Evolutionary conservation across 2,329 filamentous ascomycete genomes (phyloP).

Genomic region (Fusarium burgessii): DNA sequence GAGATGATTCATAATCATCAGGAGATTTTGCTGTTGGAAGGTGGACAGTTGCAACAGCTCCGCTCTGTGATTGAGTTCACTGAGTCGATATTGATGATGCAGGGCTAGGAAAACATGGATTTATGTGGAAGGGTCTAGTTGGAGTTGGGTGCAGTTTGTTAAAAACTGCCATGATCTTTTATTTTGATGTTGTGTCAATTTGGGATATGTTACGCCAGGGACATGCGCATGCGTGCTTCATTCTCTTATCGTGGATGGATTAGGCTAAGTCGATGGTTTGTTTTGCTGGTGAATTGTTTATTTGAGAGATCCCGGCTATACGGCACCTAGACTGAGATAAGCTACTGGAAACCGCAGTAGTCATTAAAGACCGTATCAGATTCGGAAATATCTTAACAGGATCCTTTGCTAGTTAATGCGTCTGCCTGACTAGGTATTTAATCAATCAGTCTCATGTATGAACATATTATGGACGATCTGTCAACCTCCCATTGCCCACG

Average conservation of each 20-base stretch:
- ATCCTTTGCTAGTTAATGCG: no score
- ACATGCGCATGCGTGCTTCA: no score
- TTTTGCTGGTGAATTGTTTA: background rate
- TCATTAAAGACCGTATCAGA: background rate
- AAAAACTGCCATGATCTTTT: background rate
- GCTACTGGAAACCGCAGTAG: background rate
- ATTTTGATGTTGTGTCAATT: rapidly evolving
- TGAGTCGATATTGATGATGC: constrained; percentile 18
- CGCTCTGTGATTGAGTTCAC: constrained; percentile 25
- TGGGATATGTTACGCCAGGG: background rate
- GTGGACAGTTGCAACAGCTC: constrained; percentile 24
- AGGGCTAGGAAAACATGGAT: background rate
- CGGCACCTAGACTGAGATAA: background rate
- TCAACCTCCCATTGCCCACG: no score
- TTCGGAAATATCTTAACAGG: background rate
- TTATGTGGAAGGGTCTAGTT: background rate
- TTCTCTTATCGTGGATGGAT: background rate
- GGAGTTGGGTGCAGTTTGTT: background rate
- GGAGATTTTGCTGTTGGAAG: constrained; percentile 18
- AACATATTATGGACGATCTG: no score
- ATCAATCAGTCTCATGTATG: no score
- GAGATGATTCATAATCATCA: constrained; percentile 37
- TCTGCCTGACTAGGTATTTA: no score
- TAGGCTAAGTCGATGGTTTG: background rate
- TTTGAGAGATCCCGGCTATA: background rate